Evolutionary conservation across 345 rosid genomes (phyloP).

Genomic region (Excoecaria cochinchinensis): DNA sequence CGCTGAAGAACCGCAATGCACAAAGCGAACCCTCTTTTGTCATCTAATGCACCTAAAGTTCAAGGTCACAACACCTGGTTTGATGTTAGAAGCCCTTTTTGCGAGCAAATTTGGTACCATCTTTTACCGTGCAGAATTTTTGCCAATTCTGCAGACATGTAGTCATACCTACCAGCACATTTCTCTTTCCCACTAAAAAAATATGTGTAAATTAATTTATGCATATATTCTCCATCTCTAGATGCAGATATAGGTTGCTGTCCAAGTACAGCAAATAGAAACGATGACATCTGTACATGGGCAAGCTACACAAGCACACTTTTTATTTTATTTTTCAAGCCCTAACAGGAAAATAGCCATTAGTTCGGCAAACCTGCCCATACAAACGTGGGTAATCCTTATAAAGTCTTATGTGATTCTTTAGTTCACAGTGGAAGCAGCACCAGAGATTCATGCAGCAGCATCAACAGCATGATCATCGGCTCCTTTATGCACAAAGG

Average conservation of each 20-base stretch:
- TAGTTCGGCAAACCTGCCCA: neutral
- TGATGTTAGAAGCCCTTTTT: neutral
- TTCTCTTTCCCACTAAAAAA: neutral
- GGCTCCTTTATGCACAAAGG: conserved; percentile 42
- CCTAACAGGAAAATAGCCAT: neutral
- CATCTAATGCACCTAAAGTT: neutral
- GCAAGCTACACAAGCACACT: neutral
- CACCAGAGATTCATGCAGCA: conserved; percentile 31
- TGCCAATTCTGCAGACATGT: neutral
- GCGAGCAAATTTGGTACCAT: neutral
- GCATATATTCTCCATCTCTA: neutral
- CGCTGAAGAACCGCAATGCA: too few relatives aligned
- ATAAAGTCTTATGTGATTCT: neutral
- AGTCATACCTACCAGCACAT: neutral
- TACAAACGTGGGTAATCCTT: neutral
- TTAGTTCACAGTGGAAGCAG: neutral
- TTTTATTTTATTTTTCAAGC: too few relatives aligned
- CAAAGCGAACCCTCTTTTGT: neutral
- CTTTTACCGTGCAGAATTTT: neutral
- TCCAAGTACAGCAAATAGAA: neutral
- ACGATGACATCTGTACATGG: neutral
- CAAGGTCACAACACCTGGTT: neutral
- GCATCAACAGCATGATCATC: conserved; percentile 47
- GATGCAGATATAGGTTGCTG: neutral
- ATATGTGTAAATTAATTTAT: neutral